Evolutionary conservation across 2,329 filamentous ascomycete species (phyloP).

Genomic region (Ophiostoma sp.): DNA sequence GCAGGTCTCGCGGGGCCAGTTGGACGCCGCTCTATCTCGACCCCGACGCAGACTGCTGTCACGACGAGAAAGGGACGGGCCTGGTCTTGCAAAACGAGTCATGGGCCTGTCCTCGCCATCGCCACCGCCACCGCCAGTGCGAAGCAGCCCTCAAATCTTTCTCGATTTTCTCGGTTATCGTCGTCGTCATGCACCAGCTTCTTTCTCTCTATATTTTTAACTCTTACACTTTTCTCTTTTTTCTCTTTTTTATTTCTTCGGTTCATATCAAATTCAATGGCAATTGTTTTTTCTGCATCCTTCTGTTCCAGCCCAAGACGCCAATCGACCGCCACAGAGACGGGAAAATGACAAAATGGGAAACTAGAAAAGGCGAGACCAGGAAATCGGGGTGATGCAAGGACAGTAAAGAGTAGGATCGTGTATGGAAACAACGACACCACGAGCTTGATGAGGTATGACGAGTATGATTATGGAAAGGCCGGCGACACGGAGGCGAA

Average conservation of each 20-base stretch:
- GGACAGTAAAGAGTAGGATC: neutral
- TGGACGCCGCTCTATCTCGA: neutral
- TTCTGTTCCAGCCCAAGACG: too few relatives aligned
- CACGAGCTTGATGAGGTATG: neutral
- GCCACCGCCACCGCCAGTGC: neutral
- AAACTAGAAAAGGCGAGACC: too few relatives aligned
- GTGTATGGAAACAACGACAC: neutral
- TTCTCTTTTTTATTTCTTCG: slow-evolving; percentile 17
- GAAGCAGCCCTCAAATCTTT: slow-evolving; percentile 16
- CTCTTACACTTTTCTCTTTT: slow-evolving; percentile 10
- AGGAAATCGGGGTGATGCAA: too few relatives aligned
- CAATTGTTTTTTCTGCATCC: slow-evolving; percentile 15
- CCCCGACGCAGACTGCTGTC: neutral
- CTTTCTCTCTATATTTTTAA: slow-evolving; percentile 20
- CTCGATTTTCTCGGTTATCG: slow-evolving; percentile 17
- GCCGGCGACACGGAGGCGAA: neutral
- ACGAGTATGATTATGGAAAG: neutral
- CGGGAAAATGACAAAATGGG: too few relatives aligned
- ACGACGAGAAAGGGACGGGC: neutral
- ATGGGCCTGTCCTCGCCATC: neutral
- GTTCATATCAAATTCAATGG: slow-evolving; percentile 18
- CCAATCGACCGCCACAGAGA: too few relatives aligned
- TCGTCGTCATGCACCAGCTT: slow-evolving; percentile 15
- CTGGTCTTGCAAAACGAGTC: neutral
- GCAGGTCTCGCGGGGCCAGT: neutral